These are phyloP conservation scores for Moelleriella libera DNA, from an alignment of 2,329 filamentous ascomycete species.

Conservation along the genomic window DNA sequence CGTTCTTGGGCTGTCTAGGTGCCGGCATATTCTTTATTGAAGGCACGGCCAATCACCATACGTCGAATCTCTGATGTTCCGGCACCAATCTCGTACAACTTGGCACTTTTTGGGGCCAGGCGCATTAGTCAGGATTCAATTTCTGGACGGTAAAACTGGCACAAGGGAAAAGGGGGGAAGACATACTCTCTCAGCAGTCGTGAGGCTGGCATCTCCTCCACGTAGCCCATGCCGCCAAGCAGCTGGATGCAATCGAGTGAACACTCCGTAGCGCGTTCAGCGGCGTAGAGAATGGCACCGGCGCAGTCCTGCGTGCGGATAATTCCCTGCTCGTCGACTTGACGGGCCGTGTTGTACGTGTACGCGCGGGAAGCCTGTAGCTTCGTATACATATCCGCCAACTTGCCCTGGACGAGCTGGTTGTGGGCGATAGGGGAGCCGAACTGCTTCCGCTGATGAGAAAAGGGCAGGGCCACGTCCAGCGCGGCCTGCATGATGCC, in stretches of 20 bases:
- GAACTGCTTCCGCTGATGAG: constrained; percentile 83
- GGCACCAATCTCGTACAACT: constrained; percentile 91
- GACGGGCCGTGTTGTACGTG: constrained; percentile 69
- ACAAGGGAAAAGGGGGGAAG: too few species aligned
- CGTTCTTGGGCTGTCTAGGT: too few species aligned
- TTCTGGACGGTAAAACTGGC: too few species aligned
- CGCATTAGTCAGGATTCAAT: not conserved
- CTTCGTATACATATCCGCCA: constrained; percentile 97
- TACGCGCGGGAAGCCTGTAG: constrained; percentile 73
- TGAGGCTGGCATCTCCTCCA: constrained; percentile 88
- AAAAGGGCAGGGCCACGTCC: constrained; percentile 77
- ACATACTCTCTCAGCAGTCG: constrained; percentile 60
- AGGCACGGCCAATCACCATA: constrained; percentile 87
- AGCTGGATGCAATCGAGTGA: constrained; percentile 82
- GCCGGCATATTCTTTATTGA: constrained; percentile 68
- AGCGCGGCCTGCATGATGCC: constrained; percentile 90
- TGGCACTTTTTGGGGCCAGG: constrained; percentile 30
- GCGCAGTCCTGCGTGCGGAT: constrained; percentile 87
- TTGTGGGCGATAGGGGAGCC: constrained; percentile 76
- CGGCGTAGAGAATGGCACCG: constrained; percentile 84
- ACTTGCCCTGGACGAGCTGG: constrained; percentile 82
- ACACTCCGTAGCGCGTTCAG: constrained; percentile 78
- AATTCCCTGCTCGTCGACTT: constrained; percentile 60
- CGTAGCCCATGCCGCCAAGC: constrained; percentile 88
- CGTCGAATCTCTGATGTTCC: constrained; percentile 87